These are phyloP conservation scores for Phaeolepiota aurea DNA, from an alignment of 768 basidiomycete species.

Conservation along the genomic window DNA sequence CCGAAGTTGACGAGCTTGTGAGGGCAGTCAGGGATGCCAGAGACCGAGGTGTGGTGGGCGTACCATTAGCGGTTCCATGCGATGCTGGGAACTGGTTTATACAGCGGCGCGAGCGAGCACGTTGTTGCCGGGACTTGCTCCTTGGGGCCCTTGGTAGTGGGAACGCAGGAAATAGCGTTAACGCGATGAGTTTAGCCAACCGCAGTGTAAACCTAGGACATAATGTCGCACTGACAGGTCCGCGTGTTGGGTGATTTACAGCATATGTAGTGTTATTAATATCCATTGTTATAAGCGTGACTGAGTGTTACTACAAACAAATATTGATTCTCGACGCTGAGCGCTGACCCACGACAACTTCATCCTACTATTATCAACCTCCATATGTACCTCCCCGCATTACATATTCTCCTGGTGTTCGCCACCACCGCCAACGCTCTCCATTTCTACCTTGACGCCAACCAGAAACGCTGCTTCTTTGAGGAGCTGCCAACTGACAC, in stretches of 20 bases:
- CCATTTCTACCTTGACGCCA: constrained; percentile 95
- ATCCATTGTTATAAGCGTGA: too few relatives aligned
- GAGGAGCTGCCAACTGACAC: constrained; percentile 94
- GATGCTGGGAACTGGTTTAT: constrained; percentile 81
- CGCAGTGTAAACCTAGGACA: constrained; percentile 19
- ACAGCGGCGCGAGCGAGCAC: constrained; percentile 57
- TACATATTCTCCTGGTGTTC: constrained; percentile 23
- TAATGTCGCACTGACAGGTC: neutral
- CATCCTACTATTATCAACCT: neutral
- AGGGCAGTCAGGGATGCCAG: constrained; percentile 49
- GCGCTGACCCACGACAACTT: too few relatives aligned
- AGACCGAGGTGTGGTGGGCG: constrained; percentile 49
- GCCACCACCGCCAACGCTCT: constrained; percentile 57
- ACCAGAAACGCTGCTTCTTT: constrained; percentile 90
- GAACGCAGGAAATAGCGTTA: constrained; percentile 19
- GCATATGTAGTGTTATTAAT: too few relatives aligned
- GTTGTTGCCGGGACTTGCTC: constrained; percentile 51
- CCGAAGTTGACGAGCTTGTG: constrained; percentile 71
- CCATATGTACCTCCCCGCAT: constrained; percentile 5
- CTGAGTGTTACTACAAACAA: neutral
- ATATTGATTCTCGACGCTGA: too few relatives aligned
- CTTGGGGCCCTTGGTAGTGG: constrained; percentile 41
- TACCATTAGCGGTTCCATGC: constrained; percentile 64
- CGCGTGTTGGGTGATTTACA: neutral
- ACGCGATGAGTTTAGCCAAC: constrained; percentile 21